phyloP scores from a whole-genome alignment of 345 rosid species.

The Toxicodendron radicans region DNA sequence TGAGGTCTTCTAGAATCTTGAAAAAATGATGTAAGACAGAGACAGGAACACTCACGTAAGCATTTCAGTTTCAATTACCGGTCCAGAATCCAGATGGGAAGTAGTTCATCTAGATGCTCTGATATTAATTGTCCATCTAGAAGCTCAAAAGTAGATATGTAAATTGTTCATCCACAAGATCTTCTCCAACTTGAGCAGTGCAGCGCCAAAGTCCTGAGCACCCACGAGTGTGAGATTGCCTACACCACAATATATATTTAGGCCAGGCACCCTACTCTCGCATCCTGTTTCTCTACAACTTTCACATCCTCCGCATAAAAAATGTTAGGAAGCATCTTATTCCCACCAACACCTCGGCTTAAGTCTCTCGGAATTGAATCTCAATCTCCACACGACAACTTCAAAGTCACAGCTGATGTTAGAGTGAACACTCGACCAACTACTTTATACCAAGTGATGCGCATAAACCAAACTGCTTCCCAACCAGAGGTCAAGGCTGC shows the following conservation, averaged over 20 bases:
- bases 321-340: not conserved
- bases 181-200: no score
- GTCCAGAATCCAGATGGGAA: no score
- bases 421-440: not conserved
- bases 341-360: not conserved
- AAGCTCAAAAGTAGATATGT: no score
- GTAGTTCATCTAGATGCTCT: not conserved
- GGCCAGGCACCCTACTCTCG: no score
- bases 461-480: conserved; percentile 8
- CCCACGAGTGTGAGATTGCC: no score
- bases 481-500: conserved; percentile 22
- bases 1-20: not conserved
- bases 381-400: not conserved
- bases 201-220: no score
- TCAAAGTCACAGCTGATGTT: not conserved
- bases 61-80: no score
- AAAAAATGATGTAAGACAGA: not conserved
- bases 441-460: conserved; percentile 20
- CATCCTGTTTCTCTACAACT: no score
- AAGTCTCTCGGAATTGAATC: not conserved
- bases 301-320: not conserved
- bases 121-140: no score
- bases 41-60: not conserved
- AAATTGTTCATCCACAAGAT: no score
- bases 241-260: no score